Conservation (phyloP, 805 yeast genomes). For the Lachancea dasiensis region DNA sequence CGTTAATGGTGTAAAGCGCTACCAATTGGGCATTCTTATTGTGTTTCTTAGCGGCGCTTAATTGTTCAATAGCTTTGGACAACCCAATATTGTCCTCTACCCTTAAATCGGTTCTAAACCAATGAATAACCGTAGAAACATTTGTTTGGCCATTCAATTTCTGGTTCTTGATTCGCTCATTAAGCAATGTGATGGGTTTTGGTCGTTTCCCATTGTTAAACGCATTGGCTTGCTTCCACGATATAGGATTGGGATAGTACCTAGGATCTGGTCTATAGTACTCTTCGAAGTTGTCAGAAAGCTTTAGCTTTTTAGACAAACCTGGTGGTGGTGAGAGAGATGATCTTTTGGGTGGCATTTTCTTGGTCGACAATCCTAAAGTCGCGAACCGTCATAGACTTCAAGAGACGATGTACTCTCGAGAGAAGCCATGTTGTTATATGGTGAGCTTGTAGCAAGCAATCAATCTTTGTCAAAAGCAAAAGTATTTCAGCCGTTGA, state of each 20-base stretch:
- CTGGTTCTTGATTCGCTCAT: slow-evolving; percentile 7
- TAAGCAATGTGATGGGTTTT: slow-evolving; percentile 16
- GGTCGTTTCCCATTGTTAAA: slow-evolving; percentile 17
- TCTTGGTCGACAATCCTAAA: background rate
- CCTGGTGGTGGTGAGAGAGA: slow-evolving; percentile 6
- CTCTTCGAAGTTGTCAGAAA: slow-evolving; percentile 14
- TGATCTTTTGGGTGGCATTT: slow-evolving; percentile 5
- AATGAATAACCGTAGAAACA: slow-evolving; percentile 33
- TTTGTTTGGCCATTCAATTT: background rate
- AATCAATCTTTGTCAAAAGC: too few relatives aligned
- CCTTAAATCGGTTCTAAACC: slow-evolving; percentile 45
- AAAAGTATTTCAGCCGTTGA: too few relatives aligned
- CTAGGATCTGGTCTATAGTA: slow-evolving; percentile 13
- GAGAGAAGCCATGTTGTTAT: too few relatives aligned
- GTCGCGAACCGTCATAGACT: background rate
- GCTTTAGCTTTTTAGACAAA: slow-evolving; percentile 6
- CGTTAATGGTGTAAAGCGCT: slow-evolving; percentile 38
- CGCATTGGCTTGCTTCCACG: slow-evolving; percentile 16
- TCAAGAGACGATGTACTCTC: background rate
- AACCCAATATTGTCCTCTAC: slow-evolving; percentile 40
- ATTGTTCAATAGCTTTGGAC: slow-evolving; percentile 32
- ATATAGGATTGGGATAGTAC: slow-evolving; percentile 18
- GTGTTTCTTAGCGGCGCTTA: slow-evolving; percentile 19
- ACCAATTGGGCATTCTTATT: slow-evolving; percentile 30
- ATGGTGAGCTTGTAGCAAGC: too few relatives aligned